A percentile compares a stretch with the other conserved stretches of the same genome.
phyloP scores from a whole-genome alignment of 331 rosid genomes.

The Acacia concinna region DNA sequence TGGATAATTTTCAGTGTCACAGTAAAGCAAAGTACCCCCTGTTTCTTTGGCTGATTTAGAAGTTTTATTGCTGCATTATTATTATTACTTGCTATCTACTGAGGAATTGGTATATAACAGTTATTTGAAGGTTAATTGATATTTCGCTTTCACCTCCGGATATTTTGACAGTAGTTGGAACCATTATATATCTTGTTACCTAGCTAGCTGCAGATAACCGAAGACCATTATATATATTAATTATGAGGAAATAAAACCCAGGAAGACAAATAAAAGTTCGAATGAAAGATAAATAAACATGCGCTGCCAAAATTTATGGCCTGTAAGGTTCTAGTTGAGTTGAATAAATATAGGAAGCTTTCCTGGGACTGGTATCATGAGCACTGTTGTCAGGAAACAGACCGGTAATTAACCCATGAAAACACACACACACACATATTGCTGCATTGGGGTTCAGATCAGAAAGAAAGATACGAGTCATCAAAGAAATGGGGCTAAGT shows the following conservation, averaged over 20 bases:
- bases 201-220: constrained; percentile 26
- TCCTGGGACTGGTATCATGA: constrained; percentile 46
- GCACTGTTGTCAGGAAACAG: constrained; percentile 55
- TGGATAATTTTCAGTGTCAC: background rate
- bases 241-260: background rate
- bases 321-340: constrained; percentile 28
- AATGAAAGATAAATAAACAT: background rate
- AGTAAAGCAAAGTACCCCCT: background rate
- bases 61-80: background rate
- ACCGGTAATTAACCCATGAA: constrained; percentile 36
- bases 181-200: constrained; percentile 33
- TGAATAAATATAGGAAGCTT: constrained; percentile 38
- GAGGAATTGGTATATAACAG: constrained; percentile 28
- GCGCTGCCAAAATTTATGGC: constrained; percentile 34
- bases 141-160: constrained; percentile 42
- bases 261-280: background rate
- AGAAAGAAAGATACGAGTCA: constrained; percentile 38
- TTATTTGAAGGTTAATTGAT: constrained; percentile 45
- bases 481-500: constrained; percentile 39
- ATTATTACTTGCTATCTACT: constrained; percentile 12
- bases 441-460: constrained; percentile 40
- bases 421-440: background rate
- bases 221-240: constrained; percentile 21
- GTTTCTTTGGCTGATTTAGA: constrained; percentile 8
- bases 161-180: constrained; percentile 41